These are phyloP conservation scores for Camelina laxa DNA, from an alignment of 345 rosid species.

Conservation along the genomic window DNA sequence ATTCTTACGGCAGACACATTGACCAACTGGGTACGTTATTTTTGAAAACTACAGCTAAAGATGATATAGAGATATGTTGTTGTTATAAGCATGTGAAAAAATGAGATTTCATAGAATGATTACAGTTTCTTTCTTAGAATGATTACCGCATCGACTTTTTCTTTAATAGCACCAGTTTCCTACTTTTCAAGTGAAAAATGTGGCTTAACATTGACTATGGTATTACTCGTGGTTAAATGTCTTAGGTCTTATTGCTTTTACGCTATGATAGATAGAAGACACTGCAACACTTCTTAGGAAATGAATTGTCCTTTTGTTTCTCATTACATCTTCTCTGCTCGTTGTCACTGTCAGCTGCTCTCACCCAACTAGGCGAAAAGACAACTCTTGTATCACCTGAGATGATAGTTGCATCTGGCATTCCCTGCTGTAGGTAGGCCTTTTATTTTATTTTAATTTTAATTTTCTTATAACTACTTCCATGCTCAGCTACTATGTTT, in stretches of 20 bases:
- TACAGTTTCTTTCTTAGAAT: slow-evolving; percentile 23
- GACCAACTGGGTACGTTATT: slow-evolving; percentile 76
- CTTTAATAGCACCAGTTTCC: background rate
- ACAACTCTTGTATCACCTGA: slow-evolving; percentile 97
- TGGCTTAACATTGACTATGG: background rate
- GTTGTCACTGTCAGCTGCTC: slow-evolving; percentile 67
- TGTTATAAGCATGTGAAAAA: background rate
- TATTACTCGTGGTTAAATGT: slow-evolving; percentile 20
- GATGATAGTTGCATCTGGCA: slow-evolving; percentile 72
- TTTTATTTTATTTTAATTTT: slow-evolving; percentile 15
- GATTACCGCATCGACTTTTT: background rate
- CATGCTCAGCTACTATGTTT: slow-evolving; percentile 33
- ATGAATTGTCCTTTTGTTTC: slow-evolving; percentile 24
- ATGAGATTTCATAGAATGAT: slow-evolving; percentile 12
- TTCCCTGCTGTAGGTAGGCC: slow-evolving; percentile 97
- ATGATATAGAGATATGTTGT: slow-evolving; percentile 20
- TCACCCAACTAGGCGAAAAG: slow-evolving; percentile 91
- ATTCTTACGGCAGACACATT: slow-evolving; percentile 77
- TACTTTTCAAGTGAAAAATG: background rate
- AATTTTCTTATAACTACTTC: slow-evolving; percentile 33
- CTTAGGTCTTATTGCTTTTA: slow-evolving; percentile 17
- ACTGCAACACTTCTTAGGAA: background rate
- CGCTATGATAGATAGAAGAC: slow-evolving; percentile 16
- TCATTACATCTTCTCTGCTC: slow-evolving; percentile 24
- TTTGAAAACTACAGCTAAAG: slow-evolving; percentile 10